These are phyloP conservation scores for Fusarium coicis DNA, from an alignment of 2,329 filamentous ascomycete genomes.

Conservation along the genomic window DNA sequence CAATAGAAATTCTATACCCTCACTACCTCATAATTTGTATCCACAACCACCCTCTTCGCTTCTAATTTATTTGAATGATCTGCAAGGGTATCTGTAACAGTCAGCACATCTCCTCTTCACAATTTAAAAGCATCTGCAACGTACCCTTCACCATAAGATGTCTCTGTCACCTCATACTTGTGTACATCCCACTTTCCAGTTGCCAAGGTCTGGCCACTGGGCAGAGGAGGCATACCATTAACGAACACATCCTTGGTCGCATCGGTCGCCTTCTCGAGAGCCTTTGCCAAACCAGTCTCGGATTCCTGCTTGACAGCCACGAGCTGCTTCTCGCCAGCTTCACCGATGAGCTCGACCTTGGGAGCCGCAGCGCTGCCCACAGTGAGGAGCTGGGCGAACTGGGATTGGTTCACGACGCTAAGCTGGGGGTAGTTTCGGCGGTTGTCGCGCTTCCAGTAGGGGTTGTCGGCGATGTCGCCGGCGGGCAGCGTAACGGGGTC, in stretches of 20 bases:
- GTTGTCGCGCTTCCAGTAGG: conserved; percentile 86
- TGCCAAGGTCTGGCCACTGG: conserved; percentile 72
- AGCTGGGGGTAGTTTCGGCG: conserved; percentile 84
- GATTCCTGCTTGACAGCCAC: conserved; percentile 81
- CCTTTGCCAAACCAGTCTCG: conserved; percentile 76
- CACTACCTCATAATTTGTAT: conserved; percentile 45
- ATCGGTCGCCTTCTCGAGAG: conserved; percentile 71
- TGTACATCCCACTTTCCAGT: conserved; percentile 71
- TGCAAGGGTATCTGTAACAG: conserved; percentile 68
- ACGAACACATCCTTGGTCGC: conserved; percentile 74
- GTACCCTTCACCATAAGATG: conserved; percentile 77
- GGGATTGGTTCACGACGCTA: conserved; percentile 83
- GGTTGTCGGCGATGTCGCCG: conserved; percentile 57
- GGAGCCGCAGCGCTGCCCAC: conserved; percentile 85
- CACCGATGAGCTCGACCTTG: conserved; percentile 83
- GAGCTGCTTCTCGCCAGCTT: conserved; percentile 69
- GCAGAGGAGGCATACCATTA: conserved; percentile 86
- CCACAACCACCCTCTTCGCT: conserved; percentile 40
- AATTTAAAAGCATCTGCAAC: conserved; percentile 49
- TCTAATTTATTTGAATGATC: conserved; percentile 64
- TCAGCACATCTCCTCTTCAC: conserved; percentile 27
- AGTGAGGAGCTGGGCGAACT: conserved; percentile 85
- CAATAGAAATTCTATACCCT: conserved; percentile 47
- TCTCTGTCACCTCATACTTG: conserved; percentile 72
- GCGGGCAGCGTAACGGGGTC: conserved; percentile 68